Evolutionary conservation across 352 stramenopile species (phyloP).

Genomic region (Globisporangium nunn): DNA sequence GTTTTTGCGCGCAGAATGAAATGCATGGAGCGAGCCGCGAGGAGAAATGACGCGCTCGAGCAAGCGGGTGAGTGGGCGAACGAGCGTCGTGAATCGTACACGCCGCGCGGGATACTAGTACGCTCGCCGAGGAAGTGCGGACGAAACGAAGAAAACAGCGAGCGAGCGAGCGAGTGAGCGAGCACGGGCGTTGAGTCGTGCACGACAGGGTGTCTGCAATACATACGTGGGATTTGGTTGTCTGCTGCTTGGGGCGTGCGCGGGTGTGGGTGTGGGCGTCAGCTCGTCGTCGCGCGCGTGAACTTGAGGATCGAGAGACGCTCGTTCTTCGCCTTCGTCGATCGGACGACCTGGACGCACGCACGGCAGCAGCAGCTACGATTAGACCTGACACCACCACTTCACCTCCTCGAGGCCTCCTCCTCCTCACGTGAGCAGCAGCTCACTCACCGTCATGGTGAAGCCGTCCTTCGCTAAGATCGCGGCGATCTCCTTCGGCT

Average conservation of each 20-base stretch:
- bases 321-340: slow-evolving; percentile 66
- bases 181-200: slow-evolving; percentile 4
- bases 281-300: not conserved
- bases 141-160: not conserved
- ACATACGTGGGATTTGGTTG: slow-evolving; percentile 8
- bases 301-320: slow-evolving; percentile 75
- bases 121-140: not conserved
- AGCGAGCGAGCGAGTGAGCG: not conserved
- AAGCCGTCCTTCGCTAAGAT: slow-evolving; percentile 65
- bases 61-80: not conserved
- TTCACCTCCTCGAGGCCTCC: not conserved
- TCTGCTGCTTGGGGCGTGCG: not conserved
- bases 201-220: not conserved
- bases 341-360: slow-evolving; percentile 45
- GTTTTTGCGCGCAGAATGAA: not conserved
- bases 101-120: too few species aligned
- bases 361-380: not conserved
- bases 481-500: slow-evolving; percentile 89
- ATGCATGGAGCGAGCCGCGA: not conserved
- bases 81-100: not conserved
- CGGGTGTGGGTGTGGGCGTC: not conserved
- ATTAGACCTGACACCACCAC: not conserved
- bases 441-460: slow-evolving; percentile 48
- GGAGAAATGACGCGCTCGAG: not conserved
- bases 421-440: not conserved